A percentile compares a stretch with the other conserved stretches of the same genome.
phyloP scores from a whole-genome alignment of 805 yeast genomes.

The Hanseniaspora vineae region DNA sequence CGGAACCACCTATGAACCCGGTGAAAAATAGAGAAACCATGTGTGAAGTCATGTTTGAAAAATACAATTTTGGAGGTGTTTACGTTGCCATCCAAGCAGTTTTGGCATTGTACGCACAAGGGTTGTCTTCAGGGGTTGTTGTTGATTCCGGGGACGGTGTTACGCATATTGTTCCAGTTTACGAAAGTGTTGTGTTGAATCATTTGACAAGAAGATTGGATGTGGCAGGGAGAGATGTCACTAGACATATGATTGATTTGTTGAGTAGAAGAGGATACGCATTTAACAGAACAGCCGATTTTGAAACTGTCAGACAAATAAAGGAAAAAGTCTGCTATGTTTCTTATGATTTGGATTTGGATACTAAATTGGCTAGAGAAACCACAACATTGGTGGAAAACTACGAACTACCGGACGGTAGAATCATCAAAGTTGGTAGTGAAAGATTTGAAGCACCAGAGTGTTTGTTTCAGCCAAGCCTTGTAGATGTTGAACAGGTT shows the following conservation, averaged over 20 bases:
- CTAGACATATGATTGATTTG: conserved; percentile 85
- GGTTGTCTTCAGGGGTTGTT: conserved; percentile 91
- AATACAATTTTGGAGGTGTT: conserved; percentile 83
- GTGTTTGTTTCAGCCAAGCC: conserved; percentile 87
- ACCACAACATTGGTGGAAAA: conserved; percentile 90
- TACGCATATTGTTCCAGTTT: conserved; percentile 95
- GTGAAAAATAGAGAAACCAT: conserved; percentile 78
- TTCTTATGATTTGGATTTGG: conserved; percentile 85
- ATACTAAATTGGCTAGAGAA: conserved; percentile 74
- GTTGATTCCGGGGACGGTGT: conserved; percentile 95
- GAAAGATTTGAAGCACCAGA: conserved; percentile 96
- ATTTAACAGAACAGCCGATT: conserved; percentile 95
- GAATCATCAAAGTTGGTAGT: conserved; percentile 84
- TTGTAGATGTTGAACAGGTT: conserved; percentile 93
- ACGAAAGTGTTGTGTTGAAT: conserved; percentile 91
- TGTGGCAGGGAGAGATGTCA: conserved; percentile 97
- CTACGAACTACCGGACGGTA: conserved; percentile 93
- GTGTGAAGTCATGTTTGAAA: conserved; percentile 92
- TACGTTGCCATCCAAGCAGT: conserved; percentile 97
- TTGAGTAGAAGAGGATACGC: conserved; percentile 94
- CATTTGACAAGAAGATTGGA: conserved; percentile 86
- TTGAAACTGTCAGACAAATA: conserved; percentile 95
- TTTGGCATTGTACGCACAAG: conserved; percentile 94
- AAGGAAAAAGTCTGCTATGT: conserved; percentile 94
- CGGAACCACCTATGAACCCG: conserved; percentile 98